A percentile compares a stretch with the other conserved stretches of the same genome.
These are phyloP conservation scores for Biscogniauxia mediterranea DNA, from an alignment of 2,329 filamentous ascomycete species.

Conservation along the genomic window DNA sequence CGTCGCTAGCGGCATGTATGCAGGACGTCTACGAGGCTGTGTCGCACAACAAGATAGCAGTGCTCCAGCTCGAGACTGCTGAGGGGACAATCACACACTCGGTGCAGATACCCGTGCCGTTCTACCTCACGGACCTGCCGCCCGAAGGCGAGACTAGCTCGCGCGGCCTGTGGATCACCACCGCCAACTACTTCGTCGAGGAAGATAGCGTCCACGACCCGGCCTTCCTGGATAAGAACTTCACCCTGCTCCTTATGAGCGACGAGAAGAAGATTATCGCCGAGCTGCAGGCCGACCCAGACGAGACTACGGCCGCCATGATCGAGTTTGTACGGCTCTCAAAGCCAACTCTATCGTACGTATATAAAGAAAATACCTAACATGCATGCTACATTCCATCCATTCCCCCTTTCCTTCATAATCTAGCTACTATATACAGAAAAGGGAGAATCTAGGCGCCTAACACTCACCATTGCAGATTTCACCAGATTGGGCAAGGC, in stretches of 20 bases:
- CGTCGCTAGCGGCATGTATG: constrained; percentile 78
- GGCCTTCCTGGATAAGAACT: constrained; percentile 76
- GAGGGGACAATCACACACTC: constrained; percentile 59
- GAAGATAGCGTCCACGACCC: constrained; percentile 67
- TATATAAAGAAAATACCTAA: constrained; percentile 11
- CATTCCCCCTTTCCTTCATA: not conserved
- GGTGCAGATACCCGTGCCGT: constrained; percentile 63
- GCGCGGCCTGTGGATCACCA: constrained; percentile 81
- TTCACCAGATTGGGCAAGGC: constrained; percentile 68
- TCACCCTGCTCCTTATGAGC: constrained; percentile 79
- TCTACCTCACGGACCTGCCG: constrained; percentile 72
- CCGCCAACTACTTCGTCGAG: constrained; percentile 71
- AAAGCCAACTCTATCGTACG: constrained; percentile 63
- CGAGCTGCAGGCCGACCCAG: constrained; percentile 73
- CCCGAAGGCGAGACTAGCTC: constrained; percentile 66
- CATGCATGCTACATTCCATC: not conserved
- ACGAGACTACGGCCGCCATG: constrained; percentile 73
- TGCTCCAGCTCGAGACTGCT: constrained; percentile 68
- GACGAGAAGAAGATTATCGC: constrained; percentile 73
- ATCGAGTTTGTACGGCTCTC: constrained; percentile 78
- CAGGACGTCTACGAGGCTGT: constrained; percentile 79
- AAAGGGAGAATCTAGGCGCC: not conserved
- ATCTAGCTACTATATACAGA: not conserved
- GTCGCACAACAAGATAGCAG: constrained; percentile 81
- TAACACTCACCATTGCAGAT: constrained; percentile 34